Base-by-base conservation (phyloP, 495 filamentous ascomycete species). In the Delitschia confertaspora region DNA sequence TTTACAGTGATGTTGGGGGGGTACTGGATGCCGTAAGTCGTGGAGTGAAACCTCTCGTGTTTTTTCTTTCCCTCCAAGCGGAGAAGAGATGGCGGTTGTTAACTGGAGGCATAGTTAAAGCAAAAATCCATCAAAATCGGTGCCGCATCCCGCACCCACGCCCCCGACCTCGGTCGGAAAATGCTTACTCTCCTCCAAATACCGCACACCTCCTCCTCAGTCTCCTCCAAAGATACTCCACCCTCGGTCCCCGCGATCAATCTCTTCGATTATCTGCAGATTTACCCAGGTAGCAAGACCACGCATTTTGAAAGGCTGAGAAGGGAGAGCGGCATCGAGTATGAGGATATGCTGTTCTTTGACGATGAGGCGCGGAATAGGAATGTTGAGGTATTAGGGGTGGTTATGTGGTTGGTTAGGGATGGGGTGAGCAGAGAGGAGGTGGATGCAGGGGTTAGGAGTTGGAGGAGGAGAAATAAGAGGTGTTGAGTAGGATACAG, bases 321-420 rank as follows among this genome's bases (percentile, higher is more conserved):
- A 2, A 74, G 80, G 62, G 64, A 73, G 17, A 84, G 78, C 18
- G 76, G 78, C 33, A 57, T 85, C 13, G 63, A 64, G 34, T 93
- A 78, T 56, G 71, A 76, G 31, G 84, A 95, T 33, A 95, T 95
- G 85, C 57, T 98, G 46, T 98, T 98, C 55, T 98, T 95, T 56
- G 89, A 98, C 53, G 89, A 98, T 50, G 89, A 98, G 73, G 64
- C 71, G 33, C 68, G 89, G 46, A 98, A 98, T 60, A 65, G 71
- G 26, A 85, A 93, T 62, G 89, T 94, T 67, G 78, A 69, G 38
- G 64, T 72, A 45, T 49, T 95, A 38, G 88, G 88, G 1, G 83
- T 95, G 19, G 80, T 79, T 5, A 93, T 93, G 69, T 76, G 75
- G 57, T 58, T 93, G 50, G 82, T 98, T 3, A 60, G 75, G 44